Evolutionary conservation across 768 basidiomycete species (phyloP).

Genomic region (Leccinum uliginosum): DNA sequence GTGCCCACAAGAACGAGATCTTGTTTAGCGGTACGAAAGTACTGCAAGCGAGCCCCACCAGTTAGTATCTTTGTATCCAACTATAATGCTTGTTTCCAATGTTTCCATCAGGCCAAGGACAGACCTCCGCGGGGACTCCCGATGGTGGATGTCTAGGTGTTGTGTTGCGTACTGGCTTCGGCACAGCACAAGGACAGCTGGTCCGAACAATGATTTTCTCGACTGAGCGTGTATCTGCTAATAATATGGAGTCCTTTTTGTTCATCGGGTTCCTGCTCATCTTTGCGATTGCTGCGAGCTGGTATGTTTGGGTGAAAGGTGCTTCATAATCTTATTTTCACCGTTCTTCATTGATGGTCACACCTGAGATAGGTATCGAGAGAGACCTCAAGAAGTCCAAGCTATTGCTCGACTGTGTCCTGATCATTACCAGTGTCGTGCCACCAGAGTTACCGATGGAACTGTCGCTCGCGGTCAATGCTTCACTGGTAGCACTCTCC

Average conservation of each 20-base stretch:
- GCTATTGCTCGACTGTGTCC: conserved; percentile 87
- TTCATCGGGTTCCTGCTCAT: conserved; percentile 98
- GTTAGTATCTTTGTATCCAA: conserved; percentile 25
- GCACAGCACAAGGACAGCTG: conserved; percentile 94
- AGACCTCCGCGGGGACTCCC: conserved; percentile 59
- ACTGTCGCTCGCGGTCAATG: conserved; percentile 92
- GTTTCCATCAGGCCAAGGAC: conserved; percentile 23
- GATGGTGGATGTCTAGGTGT: conserved; percentile 91
- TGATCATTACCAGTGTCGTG: conserved; percentile 96
- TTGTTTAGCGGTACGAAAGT: conserved; percentile 98
- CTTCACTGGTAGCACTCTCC: conserved; percentile 86
- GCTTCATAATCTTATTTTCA: conserved; percentile 16
- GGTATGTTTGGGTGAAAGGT: conserved; percentile 99
- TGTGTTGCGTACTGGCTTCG: conserved; percentile 94
- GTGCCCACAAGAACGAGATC: conserved; percentile 79
- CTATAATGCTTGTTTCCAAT: not conserved
- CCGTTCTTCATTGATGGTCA: conserved; percentile 3
- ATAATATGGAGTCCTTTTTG: conserved; percentile 91
- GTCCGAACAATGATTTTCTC: conserved; percentile 99
- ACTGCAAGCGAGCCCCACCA: conserved; percentile 62
- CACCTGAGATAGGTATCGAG: conserved; percentile 64
- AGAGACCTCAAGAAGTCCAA: conserved; percentile 92
- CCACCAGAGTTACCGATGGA: conserved; percentile 99
- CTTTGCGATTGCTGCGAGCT: conserved; percentile 95
- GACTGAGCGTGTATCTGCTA: conserved; percentile 93